Base-by-base conservation (phyloP, 140 eudicot genomes). In the Flaveria floridana region DNA sequence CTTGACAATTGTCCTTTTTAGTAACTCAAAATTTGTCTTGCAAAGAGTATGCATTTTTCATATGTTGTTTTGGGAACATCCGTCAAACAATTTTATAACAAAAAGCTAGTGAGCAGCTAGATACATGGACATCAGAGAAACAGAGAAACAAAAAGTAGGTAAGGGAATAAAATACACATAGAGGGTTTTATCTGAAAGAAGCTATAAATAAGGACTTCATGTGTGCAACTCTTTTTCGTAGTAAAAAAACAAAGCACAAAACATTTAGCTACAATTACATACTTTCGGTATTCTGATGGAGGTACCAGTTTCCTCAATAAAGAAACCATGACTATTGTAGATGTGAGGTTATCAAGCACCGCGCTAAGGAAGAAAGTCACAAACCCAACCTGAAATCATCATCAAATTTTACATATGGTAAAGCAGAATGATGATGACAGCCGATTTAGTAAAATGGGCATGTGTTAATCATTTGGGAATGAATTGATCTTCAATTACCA, bases 301-400 rank as follows among this genome's bases (percentile, higher is more conserved):
- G 97, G 95, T 42, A 90, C 96, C 74, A 94, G 84, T 71, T 94
- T 94, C 85, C 97, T 85, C 86, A 94, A 81, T 68, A 94, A 82
- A 25, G 99, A 94, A 68, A 94, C 99, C 99, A 94, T 94, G 79
- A 94, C 97, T 52, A 94, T 94, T 0, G 99, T 94, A 78, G 97
- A 88, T 44, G 99, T 94, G 82, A 94, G 88, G 80, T 94, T 94
- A 88, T 94, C 99, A 61, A 94, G 99, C 52, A 94, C 74, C 16
- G 99, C 79, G 78, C 99, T 90, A 19, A 94, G 83, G 82, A 90
- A 88, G 75, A 94, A 94, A 16, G 99, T 94, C 78, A 94, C 96
- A 79, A 94, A 86, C 71, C 99, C 99, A 77, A 94, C 76, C 99
- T 94, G 94, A 77, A 87, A 78, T 76, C 19, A 64, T 71, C 51